Base-by-base conservation (phyloP, 495 filamentous ascomycete genomes). In the Paragyromitra xinjiangensis region DNA sequence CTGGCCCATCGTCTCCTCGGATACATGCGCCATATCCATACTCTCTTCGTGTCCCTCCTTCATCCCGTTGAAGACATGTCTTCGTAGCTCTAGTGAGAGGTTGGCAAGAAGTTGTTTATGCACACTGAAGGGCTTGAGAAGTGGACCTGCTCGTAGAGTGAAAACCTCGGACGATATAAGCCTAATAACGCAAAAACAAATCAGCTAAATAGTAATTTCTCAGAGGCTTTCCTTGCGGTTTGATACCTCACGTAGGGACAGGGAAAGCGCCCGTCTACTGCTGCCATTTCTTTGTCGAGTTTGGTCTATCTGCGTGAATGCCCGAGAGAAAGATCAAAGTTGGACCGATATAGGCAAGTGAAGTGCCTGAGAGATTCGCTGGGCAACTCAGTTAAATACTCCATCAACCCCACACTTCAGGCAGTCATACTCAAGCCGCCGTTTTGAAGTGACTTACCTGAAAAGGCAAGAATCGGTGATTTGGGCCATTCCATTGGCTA, bases 151-250 rank as follows among this genome's bases (percentile, higher is more conserved):
- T 3, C 42, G 61, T 6, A 77, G 40, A 9, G 39, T 73, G n/a
- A 73, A 77, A 9, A 68, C 73, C 7, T 77, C 74, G 6, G 74
- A 77, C 1, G 50, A 48, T 11, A 72, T n/a, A 40, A 77, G 73
- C 1, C 74, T 77, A 19, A 0, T 29, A n/a, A 5, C 8, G 8
- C 63, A 26, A 40, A 65, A 45, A 0, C 9, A 6, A 40, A 65
- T 65, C 9, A 42, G 59, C 34, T 48, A 66, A 7, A 48, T 34
- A 14, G 64, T n/a, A 48, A 9, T 48, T 16, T 8, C 29, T 34
- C 14, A 48, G 6, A 11, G 6, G 16, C 19, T 16, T 34, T 45
- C 12, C 24, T 62, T 5, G 8, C 2, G 14, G 39, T 12, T 19
- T 24, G 1, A 50, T 65, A 65, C 63, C 42, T 65, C 24, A 6